Conservation (phyloP, 148 eudicot species). For the Cornus suecica region DNA sequence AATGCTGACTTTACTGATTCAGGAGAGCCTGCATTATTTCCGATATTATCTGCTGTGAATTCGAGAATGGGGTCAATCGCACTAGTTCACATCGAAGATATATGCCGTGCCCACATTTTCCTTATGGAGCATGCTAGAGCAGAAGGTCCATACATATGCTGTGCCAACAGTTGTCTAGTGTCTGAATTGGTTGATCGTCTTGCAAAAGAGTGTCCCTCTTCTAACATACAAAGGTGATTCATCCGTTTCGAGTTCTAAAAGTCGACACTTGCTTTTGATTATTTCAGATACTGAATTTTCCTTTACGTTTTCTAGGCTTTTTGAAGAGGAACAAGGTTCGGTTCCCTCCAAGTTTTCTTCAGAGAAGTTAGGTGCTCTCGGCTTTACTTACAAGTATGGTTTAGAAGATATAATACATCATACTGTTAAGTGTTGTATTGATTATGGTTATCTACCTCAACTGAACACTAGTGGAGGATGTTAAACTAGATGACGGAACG, state of each 20-base stretch:
- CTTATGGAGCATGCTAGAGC: constrained; percentile 61
- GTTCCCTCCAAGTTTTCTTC: constrained; percentile 58
- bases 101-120: constrained; percentile 64
- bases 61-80: constrained; percentile 59
- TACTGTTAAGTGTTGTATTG: constrained; percentile 32
- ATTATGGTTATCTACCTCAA: constrained; percentile 40
- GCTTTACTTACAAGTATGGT: constrained; percentile 47
- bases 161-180: constrained; percentile 29
- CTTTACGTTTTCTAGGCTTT: constrained; percentile 25
- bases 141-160: constrained; percentile 48
- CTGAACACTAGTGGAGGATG: background rate
- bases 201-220: constrained; percentile 29
- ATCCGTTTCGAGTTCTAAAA: background rate
- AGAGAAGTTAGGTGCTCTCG: constrained; percentile 63
- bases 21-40: constrained; percentile 49
- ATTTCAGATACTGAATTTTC: background rate
- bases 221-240: constrained; percentile 32
- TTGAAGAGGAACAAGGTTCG: constrained; percentile 22
- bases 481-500: background rate
- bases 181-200: constrained; percentile 33
- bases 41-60: constrained; percentile 52
- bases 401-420: constrained; percentile 40
- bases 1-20: background rate
- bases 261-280: background rate
- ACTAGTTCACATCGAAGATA: constrained; percentile 51